phyloP scores from a whole-genome alignment of 2,329 filamentous ascomycete species.

The Plectosphaerella plurivora region DNA sequence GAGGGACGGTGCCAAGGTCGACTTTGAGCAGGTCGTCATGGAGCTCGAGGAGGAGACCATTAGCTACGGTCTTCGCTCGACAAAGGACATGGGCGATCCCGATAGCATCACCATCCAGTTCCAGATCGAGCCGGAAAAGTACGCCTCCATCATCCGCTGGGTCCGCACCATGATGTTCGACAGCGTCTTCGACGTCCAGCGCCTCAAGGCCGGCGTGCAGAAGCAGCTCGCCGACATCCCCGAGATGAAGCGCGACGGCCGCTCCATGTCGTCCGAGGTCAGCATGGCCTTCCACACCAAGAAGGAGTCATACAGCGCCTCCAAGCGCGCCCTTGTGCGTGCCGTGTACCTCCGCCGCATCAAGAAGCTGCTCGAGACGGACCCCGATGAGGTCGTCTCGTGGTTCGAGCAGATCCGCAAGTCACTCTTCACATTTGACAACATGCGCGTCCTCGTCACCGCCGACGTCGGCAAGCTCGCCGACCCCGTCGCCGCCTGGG shows the following conservation, averaged over 20 bases:
- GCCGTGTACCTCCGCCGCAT: conserved; percentile 83
- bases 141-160: conserved; percentile 77
- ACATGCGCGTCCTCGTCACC: conserved; percentile 80
- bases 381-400: conserved; percentile 68
- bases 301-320: conserved; percentile 70
- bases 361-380: conserved; percentile 72
- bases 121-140: conserved; percentile 85
- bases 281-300: conserved; percentile 77
- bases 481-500: conserved; percentile 77
- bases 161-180: conserved; percentile 82
- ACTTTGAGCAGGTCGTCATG: conserved; percentile 90
- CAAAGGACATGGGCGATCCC: conserved; percentile 65
- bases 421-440: conserved; percentile 75
- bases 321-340: conserved; percentile 79
- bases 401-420: conserved; percentile 75
- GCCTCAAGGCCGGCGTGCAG: conserved; percentile 61
- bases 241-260: conserved; percentile 83
- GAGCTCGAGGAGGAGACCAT: conserved; percentile 89
- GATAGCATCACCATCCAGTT: conserved; percentile 81
- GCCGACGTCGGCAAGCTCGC: conserved; percentile 71
- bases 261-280: conserved; percentile 58
- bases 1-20: conserved; percentile 69
- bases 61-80: conserved; percentile 70
- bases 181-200: conserved; percentile 73
- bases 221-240: conserved; percentile 90